Conservation (phyloP, 1,284 basidiomycete genomes). For the Trichosporon sp. region DNA sequence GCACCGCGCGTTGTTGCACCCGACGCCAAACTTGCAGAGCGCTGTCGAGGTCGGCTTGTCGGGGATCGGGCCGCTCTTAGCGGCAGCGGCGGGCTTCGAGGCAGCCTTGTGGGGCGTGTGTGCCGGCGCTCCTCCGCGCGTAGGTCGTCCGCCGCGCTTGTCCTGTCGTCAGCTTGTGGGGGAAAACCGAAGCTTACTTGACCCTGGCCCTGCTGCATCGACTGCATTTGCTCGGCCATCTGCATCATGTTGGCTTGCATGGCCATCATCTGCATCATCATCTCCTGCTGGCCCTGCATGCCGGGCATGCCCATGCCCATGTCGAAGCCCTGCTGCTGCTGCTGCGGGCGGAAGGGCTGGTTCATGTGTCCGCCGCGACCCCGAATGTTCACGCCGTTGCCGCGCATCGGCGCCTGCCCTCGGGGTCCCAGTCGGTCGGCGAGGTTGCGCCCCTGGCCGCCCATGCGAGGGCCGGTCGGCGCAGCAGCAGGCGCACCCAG, state of each 20-base stretch:
- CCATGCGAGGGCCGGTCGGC: constrained; percentile 33
- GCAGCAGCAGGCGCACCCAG: constrained; percentile 29
- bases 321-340: constrained; percentile 25
- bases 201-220: constrained; percentile 45
- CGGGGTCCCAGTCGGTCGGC: constrained; percentile 31
- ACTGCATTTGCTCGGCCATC: constrained; percentile 56
- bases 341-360: constrained; percentile 27
- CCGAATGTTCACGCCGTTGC: constrained; percentile 32
- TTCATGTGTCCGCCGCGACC: constrained; percentile 31
- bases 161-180: constrained; percentile 26
- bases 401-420: constrained; percentile 31
- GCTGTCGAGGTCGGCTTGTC: constrained; percentile 55
- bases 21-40: constrained; percentile 84
- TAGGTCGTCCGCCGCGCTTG: constrained; percentile 12
- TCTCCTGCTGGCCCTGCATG: constrained; percentile 51
- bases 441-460: constrained; percentile 32
- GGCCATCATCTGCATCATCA: constrained; percentile 59
- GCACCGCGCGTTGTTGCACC: constrained; percentile 84
- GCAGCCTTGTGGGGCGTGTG: background rate
- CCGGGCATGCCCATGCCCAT: constrained; percentile 29
- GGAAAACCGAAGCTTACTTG: constrained; percentile 31
- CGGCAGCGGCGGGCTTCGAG: background rate
- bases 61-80: constrained; percentile 47
- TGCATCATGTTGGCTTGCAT: constrained; percentile 58
- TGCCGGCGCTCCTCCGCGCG: constrained; percentile 3